Evolutionary conservation across 2,329 filamentous ascomycete species (phyloP), one percentile per base, ranked within the genome.

Genomic region (Seiridium cupressi): DNA sequence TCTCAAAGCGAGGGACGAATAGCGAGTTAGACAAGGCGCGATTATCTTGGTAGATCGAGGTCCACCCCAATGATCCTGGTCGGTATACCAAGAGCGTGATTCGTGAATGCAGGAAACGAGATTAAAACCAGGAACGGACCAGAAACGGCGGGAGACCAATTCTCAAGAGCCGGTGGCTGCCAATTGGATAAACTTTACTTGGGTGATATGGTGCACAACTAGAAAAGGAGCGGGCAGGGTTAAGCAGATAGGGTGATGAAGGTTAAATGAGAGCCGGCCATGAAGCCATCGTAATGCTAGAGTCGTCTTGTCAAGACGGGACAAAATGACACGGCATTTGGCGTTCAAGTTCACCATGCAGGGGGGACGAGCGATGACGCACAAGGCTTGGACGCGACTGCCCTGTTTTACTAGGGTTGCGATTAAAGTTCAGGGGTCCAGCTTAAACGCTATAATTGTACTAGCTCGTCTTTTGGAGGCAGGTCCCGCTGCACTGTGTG

Each of bases 351-450:
- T 63, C 55, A 47, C 49, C 46, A 59, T 13, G 61, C 63, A 48
- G 40, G 51, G 61, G 61, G 64, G 58, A 64, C 61, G 62, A 62
- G 61, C 64, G 49, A 69, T 67, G 66, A 68, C 68, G 68, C 63
- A 66, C 34, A 51, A 32, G 32, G 44, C 44, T 44, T 58, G 44
- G 46, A 32, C 13, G 55, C 46, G 35, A 51, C 51, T 58, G 36
- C 55, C 55, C 31, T 58, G 55, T 58, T 58, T 58, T 49, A 51
- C 44, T 46, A 49, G 46, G 35, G 55, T 51, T 35, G 46, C 35
- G 46, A 44, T 57, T 44, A 57, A 42, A 57, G 54, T 57, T 57
- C 54, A 57, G 54, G 54, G 54, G 40, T 57, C 54, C 54, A 53
- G 18, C 18, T 26, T 26, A 26, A 26, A 26, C 18, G 18, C 18